These are phyloP conservation scores for Psilocybe tampanensis DNA, from an alignment of 768 basidiomycete genomes.

Conservation along the genomic window DNA sequence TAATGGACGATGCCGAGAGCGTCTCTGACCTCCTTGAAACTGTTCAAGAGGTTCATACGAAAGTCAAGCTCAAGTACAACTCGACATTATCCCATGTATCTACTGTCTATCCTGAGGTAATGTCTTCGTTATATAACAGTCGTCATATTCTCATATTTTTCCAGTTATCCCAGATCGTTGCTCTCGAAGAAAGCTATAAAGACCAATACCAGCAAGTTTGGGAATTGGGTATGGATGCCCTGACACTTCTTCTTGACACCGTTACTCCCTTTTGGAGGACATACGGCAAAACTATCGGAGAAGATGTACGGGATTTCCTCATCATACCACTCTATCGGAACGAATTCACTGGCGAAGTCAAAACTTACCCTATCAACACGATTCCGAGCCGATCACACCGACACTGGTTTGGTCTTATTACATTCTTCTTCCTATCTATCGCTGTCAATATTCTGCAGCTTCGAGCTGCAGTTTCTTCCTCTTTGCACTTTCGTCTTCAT, in stretches of 20 bases:
- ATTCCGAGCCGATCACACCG: conserved; percentile 65
- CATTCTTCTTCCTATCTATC: conserved; percentile 53
- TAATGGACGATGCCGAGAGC: conserved; percentile 48
- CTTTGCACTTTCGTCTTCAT: conserved; percentile 52
- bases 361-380: conserved; percentile 59
- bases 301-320: conserved; percentile 79
- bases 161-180: conserved; percentile 71
- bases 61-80: conserved; percentile 69
- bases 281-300: conserved; percentile 80
- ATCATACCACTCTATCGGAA: conserved; percentile 84
- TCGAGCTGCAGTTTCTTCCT: conserved; percentile 59
- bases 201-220: conserved; percentile 82
- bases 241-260: conserved; percentile 75
- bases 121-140: conserved; percentile 9
- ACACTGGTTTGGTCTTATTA: conserved; percentile 66
- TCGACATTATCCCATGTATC: conserved; percentile 66
- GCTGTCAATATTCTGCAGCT: conserved; percentile 54
- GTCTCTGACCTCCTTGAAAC: conserved; percentile 50
- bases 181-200: conserved; percentile 75
- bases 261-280: conserved; percentile 82
- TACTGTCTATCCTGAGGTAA: conserved; percentile 78
- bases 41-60: conserved; percentile 56
- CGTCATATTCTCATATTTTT: conserved; percentile 2
- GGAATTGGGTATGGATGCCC: conserved; percentile 78
- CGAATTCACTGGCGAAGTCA: conserved; percentile 79